These are phyloP conservation scores for Nectriaceae sp. DNA, from an alignment of 2,329 filamentous ascomycete species.

Conservation along the genomic window DNA sequence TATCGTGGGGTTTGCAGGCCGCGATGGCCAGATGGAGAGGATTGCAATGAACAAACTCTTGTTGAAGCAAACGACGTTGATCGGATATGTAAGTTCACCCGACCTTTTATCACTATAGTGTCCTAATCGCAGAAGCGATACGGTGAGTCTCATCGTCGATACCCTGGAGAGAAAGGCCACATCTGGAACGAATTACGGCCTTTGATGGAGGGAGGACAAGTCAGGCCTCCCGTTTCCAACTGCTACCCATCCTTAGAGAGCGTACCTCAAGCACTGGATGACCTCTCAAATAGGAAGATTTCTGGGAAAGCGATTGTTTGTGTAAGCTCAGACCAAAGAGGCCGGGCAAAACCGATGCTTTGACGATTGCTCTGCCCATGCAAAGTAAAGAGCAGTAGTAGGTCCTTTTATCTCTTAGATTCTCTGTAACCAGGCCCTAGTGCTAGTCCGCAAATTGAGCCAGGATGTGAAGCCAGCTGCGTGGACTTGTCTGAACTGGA, in stretches of 20 bases:
- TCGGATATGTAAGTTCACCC: constrained; percentile 49
- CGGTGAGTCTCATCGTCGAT: constrained; percentile 54
- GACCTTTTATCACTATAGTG: too few relatives aligned
- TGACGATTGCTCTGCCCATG: background rate
- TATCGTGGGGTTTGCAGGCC: constrained; percentile 59
- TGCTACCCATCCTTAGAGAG: constrained; percentile 52
- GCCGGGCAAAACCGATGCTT: constrained; percentile 3
- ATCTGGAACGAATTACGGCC: constrained; percentile 54
- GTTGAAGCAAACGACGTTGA: constrained; percentile 52
- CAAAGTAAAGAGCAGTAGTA: too few relatives aligned
- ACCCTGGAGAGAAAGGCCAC: constrained; percentile 46
- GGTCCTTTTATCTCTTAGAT: constrained; percentile 1
- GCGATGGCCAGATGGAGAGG: constrained; percentile 53
- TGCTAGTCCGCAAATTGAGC: too few relatives aligned
- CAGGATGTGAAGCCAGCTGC: too few relatives aligned
- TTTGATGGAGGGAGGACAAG: constrained; percentile 46
- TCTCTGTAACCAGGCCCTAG: too few relatives aligned
- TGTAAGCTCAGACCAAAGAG: constrained; percentile 18
- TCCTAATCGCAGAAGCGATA: constrained; percentile 54
- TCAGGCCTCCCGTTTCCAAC: constrained; percentile 54
- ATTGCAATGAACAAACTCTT: constrained; percentile 56
- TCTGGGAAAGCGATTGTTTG: constrained; percentile 60
- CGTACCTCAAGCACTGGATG: constrained; percentile 51
- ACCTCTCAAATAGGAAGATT: constrained; percentile 50
- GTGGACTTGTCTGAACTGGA: too few relatives aligned